Conservation (phyloP, 2,329 filamentous ascomycete species). For the Thielaviopsis populi region DNA sequence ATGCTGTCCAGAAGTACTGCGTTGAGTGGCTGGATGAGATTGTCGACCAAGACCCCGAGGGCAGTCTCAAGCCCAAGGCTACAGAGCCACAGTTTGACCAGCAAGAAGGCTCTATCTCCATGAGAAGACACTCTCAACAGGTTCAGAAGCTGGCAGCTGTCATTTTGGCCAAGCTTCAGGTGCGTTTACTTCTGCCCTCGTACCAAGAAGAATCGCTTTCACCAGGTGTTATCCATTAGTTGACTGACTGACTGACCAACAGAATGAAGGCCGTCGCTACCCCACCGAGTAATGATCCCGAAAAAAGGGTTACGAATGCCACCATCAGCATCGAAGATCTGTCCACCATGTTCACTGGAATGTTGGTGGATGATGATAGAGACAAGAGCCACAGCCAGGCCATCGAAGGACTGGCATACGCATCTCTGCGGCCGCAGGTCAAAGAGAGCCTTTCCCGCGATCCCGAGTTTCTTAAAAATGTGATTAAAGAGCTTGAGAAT, state of each 20-base stretch:
- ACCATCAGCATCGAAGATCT: constrained; percentile 51
- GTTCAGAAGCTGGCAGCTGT: constrained; percentile 56
- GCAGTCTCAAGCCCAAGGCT: constrained; percentile 24
- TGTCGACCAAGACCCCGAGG: constrained; percentile 54
- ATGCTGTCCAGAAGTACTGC: constrained; percentile 73
- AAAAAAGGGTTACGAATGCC: constrained; percentile 35
- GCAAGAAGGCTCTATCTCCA: constrained; percentile 41
- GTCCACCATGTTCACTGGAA: constrained; percentile 47
- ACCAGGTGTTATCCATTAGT: constrained; percentile 20
- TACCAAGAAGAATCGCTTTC: constrained; percentile 9
- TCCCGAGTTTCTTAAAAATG: constrained; percentile 47
- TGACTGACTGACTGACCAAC: constrained; percentile 32
- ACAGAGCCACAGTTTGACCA: constrained; percentile 43
- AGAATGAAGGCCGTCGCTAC: constrained; percentile 40
- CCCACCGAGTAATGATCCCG: constrained; percentile 26
- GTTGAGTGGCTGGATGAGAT: constrained; percentile 75
- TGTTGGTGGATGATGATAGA: constrained; percentile 41
- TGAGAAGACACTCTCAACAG: constrained; percentile 45
- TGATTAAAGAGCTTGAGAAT: constrained; percentile 48
- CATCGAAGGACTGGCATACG: constrained; percentile 83
- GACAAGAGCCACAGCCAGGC: constrained; percentile 35
- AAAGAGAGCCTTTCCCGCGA: constrained; percentile 69
- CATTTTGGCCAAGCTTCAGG: constrained; percentile 56
- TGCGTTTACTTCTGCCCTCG: constrained; percentile 24
- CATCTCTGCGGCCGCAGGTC: constrained; percentile 69